Evolutionary conservation across 2,329 filamentous ascomycete genomes (phyloP).

Genomic region (Aspergillus aculeatinus): DNA sequence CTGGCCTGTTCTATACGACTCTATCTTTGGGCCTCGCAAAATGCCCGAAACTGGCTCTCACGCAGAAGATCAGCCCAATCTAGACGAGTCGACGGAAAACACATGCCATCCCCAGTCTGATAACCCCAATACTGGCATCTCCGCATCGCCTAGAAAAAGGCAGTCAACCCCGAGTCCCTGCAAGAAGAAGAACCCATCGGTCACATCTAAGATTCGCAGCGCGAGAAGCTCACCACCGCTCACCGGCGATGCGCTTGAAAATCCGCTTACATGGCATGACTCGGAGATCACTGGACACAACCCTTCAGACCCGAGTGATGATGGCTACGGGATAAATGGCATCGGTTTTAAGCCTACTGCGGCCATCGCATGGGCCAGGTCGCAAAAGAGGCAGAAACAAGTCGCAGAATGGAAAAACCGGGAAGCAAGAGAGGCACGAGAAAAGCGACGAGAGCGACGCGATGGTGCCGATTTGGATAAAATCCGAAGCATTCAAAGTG

Average conservation of each 20-base stretch:
- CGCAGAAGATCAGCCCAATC: slow-evolving; percentile 7
- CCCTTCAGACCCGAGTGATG: slow-evolving; percentile 57
- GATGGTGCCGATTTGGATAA: slow-evolving; percentile 30
- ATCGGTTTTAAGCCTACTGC: slow-evolving; percentile 63
- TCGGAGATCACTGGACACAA: slow-evolving; percentile 63
- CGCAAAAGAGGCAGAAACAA: slow-evolving; percentile 58
- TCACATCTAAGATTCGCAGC: slow-evolving; percentile 26
- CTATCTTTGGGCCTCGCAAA: slow-evolving; percentile 13
- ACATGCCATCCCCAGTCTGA: slow-evolving; percentile 10
- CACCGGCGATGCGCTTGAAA: slow-evolving; percentile 23
- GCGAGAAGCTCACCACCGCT: slow-evolving; percentile 37
- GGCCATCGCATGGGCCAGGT: slow-evolving; percentile 57
- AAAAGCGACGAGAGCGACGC: slow-evolving; percentile 55
- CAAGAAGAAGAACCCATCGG: slow-evolving; percentile 23
- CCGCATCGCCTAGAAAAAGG: slow-evolving; percentile 22
- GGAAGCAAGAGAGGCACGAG: slow-evolving; percentile 59
- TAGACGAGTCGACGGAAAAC: slow-evolving; percentile 13
- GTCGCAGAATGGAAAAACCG: slow-evolving; percentile 59
- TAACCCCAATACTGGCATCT: slow-evolving; percentile 8
- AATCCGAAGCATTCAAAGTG: slow-evolving; percentile 28
- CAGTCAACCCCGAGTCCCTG: slow-evolving; percentile 21
- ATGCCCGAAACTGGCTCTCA: slow-evolving; percentile 23
- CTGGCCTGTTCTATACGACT: slow-evolving; percentile 9
- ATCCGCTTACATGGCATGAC: slow-evolving; percentile 55
- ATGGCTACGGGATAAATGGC: slow-evolving; percentile 64